Base-by-base conservation (phyloP, 192 early-diverging fungal genomes). In the Coemansia sp. region DNA sequence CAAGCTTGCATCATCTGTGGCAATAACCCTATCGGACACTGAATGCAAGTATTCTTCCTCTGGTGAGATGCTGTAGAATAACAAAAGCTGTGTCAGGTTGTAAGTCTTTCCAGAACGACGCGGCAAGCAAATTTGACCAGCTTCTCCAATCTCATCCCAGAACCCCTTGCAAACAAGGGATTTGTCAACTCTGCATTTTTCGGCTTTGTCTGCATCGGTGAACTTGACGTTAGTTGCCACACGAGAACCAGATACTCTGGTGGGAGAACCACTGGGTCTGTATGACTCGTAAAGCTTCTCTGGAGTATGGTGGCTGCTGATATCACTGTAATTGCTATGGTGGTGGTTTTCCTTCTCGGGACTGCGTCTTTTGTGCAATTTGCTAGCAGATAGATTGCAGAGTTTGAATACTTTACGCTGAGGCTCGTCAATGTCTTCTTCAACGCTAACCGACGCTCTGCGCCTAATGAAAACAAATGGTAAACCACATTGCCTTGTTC, bases 21-120 rank as follows among this genome's bases (percentile, higher is more conserved):
- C 16, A n/a, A 80, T 42, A 21, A 68, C 50, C 15, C 38, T 69
- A 38, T 63, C 70, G 2, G 79, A 41, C 0, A 81, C 66, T 0
- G 9, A 15, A 2, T 64, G 49, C 6, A 81, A 9, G 0, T 72
- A 40, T 1, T 37, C 68, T 0, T 66, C 43, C 45, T 76, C 79
- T 0, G 62, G 74, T 0, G 56, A 57, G 40, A 32, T 26, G 57
- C 79, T 81, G 40, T 75, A 81, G 64, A 76, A 81, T 19, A 81
- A 39, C 52, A 75, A 52, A n/a, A 81, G 61, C 53, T 76, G 73
- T 0, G 74, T 81, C 61, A 81, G 57, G 48, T 81, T 81, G 56
- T 81, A 81, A 0, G 79, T 81, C 54, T 81, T 81, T 5, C 79
- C 70, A 4, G 74, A 81, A 18, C 70, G 72, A 9, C 74, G 67